Evolutionary conservation across 225 moss, liverwort and hornwort genomes (phyloP).

Genomic region (Rhytidiadelphus loreus): DNA sequence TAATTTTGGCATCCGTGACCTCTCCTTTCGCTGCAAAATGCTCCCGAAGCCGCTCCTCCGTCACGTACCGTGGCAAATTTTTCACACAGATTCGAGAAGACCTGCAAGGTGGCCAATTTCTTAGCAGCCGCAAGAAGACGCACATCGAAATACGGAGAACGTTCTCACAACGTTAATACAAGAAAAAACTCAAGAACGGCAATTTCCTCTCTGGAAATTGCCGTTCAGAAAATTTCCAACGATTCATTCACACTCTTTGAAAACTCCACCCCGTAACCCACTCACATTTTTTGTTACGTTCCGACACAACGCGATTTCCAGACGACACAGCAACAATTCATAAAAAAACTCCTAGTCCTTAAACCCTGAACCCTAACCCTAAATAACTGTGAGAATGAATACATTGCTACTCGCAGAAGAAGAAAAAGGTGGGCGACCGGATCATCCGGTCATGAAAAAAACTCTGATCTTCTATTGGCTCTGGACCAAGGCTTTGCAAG

Average conservation of each 20-base stretch:
- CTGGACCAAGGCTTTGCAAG: background rate
- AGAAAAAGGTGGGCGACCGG: background rate
- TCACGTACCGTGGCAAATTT: slow-evolving; percentile 80
- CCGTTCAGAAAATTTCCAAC: background rate
- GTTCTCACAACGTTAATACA: background rate
- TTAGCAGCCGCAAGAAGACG: background rate
- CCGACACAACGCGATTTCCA: background rate
- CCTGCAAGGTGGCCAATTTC: slow-evolving; percentile 12
- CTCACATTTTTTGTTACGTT: background rate
- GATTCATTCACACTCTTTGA: background rate
- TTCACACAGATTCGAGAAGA: slow-evolving; percentile 95
- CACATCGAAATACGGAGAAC: background rate
- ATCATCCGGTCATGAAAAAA: background rate
- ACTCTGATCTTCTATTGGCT: background rate
- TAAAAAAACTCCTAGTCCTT: background rate
- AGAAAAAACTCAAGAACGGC: background rate
- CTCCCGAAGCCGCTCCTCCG: slow-evolving; percentile 74
- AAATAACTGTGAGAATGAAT: background rate
- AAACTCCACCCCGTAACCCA: background rate
- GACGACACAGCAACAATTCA: background rate
- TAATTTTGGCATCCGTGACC: slow-evolving; percentile 95
- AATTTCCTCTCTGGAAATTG: background rate
- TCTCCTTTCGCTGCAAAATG: slow-evolving; percentile 91
- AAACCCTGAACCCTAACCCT: slow-evolving; percentile 10
- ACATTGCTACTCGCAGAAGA: background rate